These are phyloP conservation scores for Lactarius hatsudake DNA, from an alignment of 768 basidiomycete species.

Conservation along the genomic window DNA sequence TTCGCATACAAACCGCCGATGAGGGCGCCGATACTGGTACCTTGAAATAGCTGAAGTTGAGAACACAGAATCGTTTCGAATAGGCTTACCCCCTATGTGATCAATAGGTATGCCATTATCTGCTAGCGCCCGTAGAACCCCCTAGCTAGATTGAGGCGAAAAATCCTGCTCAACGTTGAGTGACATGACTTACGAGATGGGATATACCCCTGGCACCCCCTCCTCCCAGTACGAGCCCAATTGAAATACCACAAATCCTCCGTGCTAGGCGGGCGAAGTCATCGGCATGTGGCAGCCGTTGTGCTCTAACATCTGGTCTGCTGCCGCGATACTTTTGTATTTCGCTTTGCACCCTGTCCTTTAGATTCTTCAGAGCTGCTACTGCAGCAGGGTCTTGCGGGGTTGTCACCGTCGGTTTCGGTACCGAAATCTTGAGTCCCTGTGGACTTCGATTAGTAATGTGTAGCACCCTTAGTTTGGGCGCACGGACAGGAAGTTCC, in stretches of 20 bases:
- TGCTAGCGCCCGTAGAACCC: constrained; percentile 88
- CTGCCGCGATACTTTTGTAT: constrained; percentile 83
- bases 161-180: constrained; percentile 37
- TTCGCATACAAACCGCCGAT: constrained; percentile 94
- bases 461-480: neutral
- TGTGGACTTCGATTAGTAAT: constrained; percentile 33
- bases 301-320: constrained; percentile 58
- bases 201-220: constrained; percentile 94
- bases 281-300: constrained; percentile 76
- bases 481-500: constrained; percentile 67
- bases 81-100: constrained; percentile 69
- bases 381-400: constrained; percentile 86
- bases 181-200: constrained; percentile 49
- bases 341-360: constrained; percentile 85
- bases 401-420: constrained; percentile 50
- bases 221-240: constrained; percentile 93
- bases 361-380: constrained; percentile 85
- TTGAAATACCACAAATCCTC: constrained; percentile 86
- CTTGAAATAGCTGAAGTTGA: constrained; percentile 34
- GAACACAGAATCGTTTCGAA: neutral
- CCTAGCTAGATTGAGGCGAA: constrained; percentile 44
- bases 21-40: constrained; percentile 88
- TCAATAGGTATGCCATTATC: constrained; percentile 94
- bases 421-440: constrained; percentile 67
- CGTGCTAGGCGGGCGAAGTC: constrained; percentile 93